Evolutionary conservation across 176 grass and related monocot species (phyloP).

Genomic region (Aegilops umbellulata): DNA sequence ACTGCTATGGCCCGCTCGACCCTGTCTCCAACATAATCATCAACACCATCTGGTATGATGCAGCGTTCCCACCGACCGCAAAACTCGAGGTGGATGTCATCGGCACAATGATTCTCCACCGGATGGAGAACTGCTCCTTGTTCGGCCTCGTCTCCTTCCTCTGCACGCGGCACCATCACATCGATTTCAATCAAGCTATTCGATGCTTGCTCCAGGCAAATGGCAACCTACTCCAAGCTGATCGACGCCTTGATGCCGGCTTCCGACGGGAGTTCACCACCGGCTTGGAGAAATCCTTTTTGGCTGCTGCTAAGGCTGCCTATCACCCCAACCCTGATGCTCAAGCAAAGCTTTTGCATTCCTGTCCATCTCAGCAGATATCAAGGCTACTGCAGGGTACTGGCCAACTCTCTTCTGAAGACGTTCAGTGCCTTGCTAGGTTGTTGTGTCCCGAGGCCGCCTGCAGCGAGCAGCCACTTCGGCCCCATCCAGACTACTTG

Average conservation of each 20-base stretch:
- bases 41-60: neutral
- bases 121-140: neutral
- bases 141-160: neutral
- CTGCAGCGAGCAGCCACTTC: neutral
- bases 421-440: neutral
- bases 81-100: constrained; percentile 10
- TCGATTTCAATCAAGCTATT: constrained; percentile 15
- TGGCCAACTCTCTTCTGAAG: constrained; percentile 8
- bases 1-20: neutral
- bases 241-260: neutral
- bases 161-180: neutral
- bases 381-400: neutral
- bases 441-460: neutral
- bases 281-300: neutral
- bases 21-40: constrained; percentile 11
- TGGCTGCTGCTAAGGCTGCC: neutral
- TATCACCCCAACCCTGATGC: constrained; percentile 12
- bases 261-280: neutral
- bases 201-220: neutral
- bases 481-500: neutral
- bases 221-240: neutral
- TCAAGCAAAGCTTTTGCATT: neutral
- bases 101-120: constrained; percentile 1
- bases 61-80: neutral
- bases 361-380: neutral